These are phyloP conservation scores for Trichosanthes cucumerina DNA, from an alignment of 306 rosid genomes.

Conservation along the genomic window DNA sequence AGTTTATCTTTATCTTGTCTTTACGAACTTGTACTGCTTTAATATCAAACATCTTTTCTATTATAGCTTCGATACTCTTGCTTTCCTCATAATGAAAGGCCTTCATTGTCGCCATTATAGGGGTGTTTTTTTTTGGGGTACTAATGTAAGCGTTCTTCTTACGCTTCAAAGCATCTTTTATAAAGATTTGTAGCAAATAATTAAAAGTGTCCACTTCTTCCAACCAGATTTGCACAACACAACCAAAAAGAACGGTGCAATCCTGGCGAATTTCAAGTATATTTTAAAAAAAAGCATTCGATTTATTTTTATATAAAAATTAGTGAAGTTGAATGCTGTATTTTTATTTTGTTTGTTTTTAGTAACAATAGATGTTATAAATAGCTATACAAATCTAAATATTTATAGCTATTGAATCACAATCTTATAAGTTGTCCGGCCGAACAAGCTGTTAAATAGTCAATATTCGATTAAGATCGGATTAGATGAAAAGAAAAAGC, in stretches of 20 bases:
- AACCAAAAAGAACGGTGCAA: neutral
- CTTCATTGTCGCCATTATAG: neutral
- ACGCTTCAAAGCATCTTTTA: neutral
- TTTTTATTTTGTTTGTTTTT: neutral
- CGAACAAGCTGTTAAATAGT: neutral
- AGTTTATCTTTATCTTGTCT: neutral
- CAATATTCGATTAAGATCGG: neutral
- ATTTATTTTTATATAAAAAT: neutral
- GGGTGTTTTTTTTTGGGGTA: neutral
- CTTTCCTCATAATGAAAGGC: neutral
- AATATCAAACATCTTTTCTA: neutral
- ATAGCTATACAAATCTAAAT: neutral
- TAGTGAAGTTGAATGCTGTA: neutral
- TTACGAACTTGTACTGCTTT: neutral
- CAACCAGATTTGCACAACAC: neutral
- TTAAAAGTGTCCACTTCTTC: neutral
- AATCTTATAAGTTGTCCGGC: neutral
- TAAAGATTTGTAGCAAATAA: neutral
- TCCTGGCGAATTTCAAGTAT: neutral
- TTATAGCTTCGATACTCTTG: neutral
- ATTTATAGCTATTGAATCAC: neutral
- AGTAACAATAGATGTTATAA: neutral
- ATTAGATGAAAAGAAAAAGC: neutral
- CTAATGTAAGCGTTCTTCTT: neutral
- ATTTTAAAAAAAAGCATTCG: neutral